Conservation (phyloP, 2,329 filamentous ascomycete genomes). For the Alternaria metachromatica region DNA sequence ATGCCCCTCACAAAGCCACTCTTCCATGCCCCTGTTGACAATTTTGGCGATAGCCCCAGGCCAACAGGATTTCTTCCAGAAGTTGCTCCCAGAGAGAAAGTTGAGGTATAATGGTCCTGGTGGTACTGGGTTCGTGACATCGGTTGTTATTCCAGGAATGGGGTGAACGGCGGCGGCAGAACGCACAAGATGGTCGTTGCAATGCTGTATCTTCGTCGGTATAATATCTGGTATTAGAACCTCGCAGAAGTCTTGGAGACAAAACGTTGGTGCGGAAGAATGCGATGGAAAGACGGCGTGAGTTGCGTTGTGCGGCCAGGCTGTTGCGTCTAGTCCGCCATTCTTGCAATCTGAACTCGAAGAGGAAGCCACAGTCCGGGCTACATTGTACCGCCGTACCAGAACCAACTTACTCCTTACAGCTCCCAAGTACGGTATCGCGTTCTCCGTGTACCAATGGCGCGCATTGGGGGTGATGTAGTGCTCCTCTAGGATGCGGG, state of each 20-base stretch:
- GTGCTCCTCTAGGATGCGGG: conserved; percentile 72
- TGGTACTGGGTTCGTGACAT: conserved; percentile 50
- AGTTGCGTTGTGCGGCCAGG: conserved; percentile 89
- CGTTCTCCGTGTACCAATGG: conserved; percentile 78
- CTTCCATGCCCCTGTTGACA: conserved; percentile 78
- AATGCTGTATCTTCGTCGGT: conserved; percentile 77
- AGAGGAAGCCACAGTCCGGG: not conserved
- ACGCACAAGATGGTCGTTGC: conserved; percentile 77
- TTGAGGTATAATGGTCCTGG: conserved; percentile 80
- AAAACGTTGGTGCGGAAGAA: conserved; percentile 54
- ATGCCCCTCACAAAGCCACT: conserved; percentile 64
- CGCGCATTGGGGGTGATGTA: conserved; percentile 66
- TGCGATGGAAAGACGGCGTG: conserved; percentile 73
- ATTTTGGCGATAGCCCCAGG: conserved; percentile 88
- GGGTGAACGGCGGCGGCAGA: conserved; percentile 55
- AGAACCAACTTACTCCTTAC: conserved; percentile 84
- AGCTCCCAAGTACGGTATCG: conserved; percentile 77
- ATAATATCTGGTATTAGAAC: conserved; percentile 78
- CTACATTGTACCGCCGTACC: conserved; percentile 76
- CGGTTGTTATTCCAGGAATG: conserved; percentile 51
- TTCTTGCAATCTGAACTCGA: not conserved
- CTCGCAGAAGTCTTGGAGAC: conserved; percentile 95
- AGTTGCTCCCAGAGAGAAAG: conserved; percentile 89
- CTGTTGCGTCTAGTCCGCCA: conserved; percentile 62
- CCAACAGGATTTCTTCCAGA: conserved; percentile 92